Conservation (phyloP, 2,329 filamentous ascomycete species). For the Monilinia polystroma region DNA sequence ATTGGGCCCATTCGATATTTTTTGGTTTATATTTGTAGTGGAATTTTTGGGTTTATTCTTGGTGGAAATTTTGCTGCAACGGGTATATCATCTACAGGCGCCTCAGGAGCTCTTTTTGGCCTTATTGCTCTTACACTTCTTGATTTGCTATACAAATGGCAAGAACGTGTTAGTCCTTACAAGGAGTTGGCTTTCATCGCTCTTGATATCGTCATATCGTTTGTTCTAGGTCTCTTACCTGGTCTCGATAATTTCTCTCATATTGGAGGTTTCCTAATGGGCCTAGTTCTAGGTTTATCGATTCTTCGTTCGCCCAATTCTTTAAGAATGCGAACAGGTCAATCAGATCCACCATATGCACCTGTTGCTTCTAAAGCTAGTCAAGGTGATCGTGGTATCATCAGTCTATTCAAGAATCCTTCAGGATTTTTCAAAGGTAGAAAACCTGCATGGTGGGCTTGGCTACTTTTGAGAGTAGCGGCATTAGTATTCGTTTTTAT, state of each 20-base stretch:
- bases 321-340: constrained; percentile 70
- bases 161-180: constrained; percentile 69
- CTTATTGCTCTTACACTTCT: constrained; percentile 85
- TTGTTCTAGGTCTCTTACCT: constrained; percentile 86
- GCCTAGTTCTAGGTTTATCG: constrained; percentile 80
- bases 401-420: constrained; percentile 58
- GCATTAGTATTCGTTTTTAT: constrained; percentile 78
- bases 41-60: constrained; percentile 94
- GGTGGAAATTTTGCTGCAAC: constrained; percentile 89
- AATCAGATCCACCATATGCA: constrained; percentile 67
- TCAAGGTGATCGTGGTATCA: constrained; percentile 35
- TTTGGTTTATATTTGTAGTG: constrained; percentile 83
- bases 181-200: constrained; percentile 86
- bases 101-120: constrained; percentile 87
- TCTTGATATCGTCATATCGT: constrained; percentile 82
- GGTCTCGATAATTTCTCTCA: constrained; percentile 97
- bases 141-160: constrained; percentile 92
- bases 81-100: constrained; percentile 79
- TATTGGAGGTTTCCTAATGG: constrained; percentile 94
- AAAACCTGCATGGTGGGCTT: constrained; percentile 93
- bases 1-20: constrained; percentile 88
- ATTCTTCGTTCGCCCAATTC: constrained; percentile 84
- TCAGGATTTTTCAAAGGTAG: constrained; percentile 86
- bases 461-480: constrained; percentile 85
- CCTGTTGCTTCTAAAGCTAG: constrained; percentile 53